Percentiles rank a stretch among this genome's conserved stretches.
These are phyloP conservation scores for Hypocreales sp. DNA, from an alignment of 2,329 filamentous ascomycete genomes.

Conservation along the genomic window DNA sequence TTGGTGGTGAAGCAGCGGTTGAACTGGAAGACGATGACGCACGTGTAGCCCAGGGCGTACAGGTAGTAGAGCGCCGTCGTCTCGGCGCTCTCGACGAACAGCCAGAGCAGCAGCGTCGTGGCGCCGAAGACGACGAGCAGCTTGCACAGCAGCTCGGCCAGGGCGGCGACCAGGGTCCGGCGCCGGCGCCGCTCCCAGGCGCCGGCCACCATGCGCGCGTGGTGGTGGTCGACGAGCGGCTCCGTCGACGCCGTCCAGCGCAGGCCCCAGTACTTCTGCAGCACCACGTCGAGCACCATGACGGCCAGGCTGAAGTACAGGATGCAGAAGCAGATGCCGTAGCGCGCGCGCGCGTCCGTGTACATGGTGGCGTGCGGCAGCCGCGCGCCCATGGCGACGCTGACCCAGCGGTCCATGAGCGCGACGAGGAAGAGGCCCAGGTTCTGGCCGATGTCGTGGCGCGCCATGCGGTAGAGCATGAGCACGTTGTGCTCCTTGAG, in stretches of 20 bases:
- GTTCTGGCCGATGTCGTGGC: slow-evolving; percentile 19
- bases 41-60: slow-evolving; percentile 19
- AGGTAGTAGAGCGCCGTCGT: slow-evolving; percentile 17
- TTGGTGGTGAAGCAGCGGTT: slow-evolving; percentile 23
- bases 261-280: slow-evolving; percentile 19
- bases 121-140: slow-evolving; percentile 16
- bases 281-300: slow-evolving; percentile 19
- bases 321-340: slow-evolving; percentile 21
- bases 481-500: slow-evolving; percentile 23
- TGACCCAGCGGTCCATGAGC: slow-evolving; percentile 22
- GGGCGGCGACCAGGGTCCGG: slow-evolving; percentile 6
- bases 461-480: slow-evolving; percentile 18
- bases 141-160: slow-evolving; percentile 13
- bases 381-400: slow-evolving; percentile 16
- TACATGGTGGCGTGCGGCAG: slow-evolving; percentile 13
- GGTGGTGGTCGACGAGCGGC: slow-evolving; percentile 13
- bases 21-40: slow-evolving; percentile 22
- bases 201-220: slow-evolving; percentile 9
- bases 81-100: slow-evolving; percentile 14
- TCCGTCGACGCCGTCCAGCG: slow-evolving; percentile 17
- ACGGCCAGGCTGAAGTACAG: slow-evolving; percentile 22
- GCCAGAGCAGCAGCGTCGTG: slow-evolving; percentile 17
- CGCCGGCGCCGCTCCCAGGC: slow-evolving; percentile 6
- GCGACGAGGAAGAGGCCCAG: slow-evolving; percentile 21
- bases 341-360: slow-evolving; percentile 14